A percentile compares a stretch with the other conserved stretches of the same genome.
Evolutionary conservation across 2,329 filamentous ascomycete genomes (phyloP).

Genomic region (Didymella segeticola): DNA sequence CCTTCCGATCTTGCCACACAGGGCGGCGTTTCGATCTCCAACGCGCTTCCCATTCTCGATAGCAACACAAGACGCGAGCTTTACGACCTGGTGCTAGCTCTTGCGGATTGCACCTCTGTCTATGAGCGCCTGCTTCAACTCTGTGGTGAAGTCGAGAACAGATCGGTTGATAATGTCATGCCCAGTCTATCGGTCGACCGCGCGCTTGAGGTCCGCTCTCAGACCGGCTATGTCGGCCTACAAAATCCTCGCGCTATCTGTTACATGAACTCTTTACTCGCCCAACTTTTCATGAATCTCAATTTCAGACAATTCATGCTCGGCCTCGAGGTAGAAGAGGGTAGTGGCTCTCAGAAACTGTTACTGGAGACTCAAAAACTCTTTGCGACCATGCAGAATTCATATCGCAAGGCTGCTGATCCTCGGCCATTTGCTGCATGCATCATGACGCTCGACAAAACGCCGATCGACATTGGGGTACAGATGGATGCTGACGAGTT

Average conservation of each 20-base stretch:
- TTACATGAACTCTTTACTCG: slow-evolving; percentile 93
- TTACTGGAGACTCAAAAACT: slow-evolving; percentile 79
- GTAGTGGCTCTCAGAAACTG: slow-evolving; percentile 66
- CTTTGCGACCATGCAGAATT: slow-evolving; percentile 87
- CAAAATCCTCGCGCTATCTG: slow-evolving; percentile 94
- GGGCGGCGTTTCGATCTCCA: not conserved
- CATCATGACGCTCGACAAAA: slow-evolving; percentile 83
- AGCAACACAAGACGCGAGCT: slow-evolving; percentile 45
- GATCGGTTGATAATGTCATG: slow-evolving; percentile 63
- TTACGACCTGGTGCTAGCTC: slow-evolving; percentile 45
- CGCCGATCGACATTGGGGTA: slow-evolving; percentile 80
- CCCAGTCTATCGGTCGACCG: slow-evolving; percentile 65
- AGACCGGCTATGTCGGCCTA: slow-evolving; percentile 86
- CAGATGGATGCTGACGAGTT: slow-evolving; percentile 99
- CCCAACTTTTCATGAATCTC: slow-evolving; percentile 95
- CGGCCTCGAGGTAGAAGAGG: slow-evolving; percentile 58
- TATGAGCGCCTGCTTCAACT: slow-evolving; percentile 41
- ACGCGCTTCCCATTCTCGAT: slow-evolving; percentile 42
- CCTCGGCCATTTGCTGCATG: slow-evolving; percentile 74
- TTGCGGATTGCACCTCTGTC: slow-evolving; percentile 41
- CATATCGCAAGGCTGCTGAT: slow-evolving; percentile 74
- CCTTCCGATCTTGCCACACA: not conserved
- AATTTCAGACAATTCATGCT: slow-evolving; percentile 87
- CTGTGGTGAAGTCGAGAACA: slow-evolving; percentile 26
- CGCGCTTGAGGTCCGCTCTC: slow-evolving; percentile 71